phyloP scores from a whole-genome alignment of 1,284 basidiomycete genomes.

The Cryptococcus depauperatus region DNA sequence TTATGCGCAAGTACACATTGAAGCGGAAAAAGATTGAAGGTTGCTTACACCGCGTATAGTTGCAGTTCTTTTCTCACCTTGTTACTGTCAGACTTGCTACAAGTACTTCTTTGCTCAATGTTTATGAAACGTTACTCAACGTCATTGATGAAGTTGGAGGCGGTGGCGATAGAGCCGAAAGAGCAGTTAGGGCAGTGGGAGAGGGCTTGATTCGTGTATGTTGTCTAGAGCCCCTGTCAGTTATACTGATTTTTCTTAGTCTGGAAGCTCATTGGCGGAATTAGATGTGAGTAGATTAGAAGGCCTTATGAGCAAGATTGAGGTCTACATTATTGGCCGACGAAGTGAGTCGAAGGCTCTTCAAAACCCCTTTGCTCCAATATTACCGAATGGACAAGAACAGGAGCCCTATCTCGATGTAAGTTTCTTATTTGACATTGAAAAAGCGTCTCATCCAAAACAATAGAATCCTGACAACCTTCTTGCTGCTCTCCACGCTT shows the following conservation, averaged over 20 bases:
- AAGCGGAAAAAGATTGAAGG: no score
- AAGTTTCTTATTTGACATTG: constrained; percentile 7
- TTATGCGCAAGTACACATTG: constrained; percentile 68
- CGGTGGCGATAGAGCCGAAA: constrained; percentile 73
- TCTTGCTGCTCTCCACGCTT: constrained; percentile 28
- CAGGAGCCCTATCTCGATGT: constrained; percentile 28
- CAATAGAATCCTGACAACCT: constrained; percentile 33
- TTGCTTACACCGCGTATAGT: no score
- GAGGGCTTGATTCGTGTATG: constrained; percentile 73
- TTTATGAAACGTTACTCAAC: constrained; percentile 70
- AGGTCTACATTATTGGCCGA: constrained; percentile 32
- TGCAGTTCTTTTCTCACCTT: constrained; percentile 83
- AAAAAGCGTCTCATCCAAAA: neutral
- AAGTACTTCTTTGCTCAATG: constrained; percentile 62
- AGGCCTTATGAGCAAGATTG: constrained; percentile 27
- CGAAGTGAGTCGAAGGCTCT: constrained; percentile 21
- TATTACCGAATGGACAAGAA: constrained; percentile 28
- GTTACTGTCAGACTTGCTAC: constrained; percentile 67
- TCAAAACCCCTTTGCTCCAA: constrained; percentile 29
- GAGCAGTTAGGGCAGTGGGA: constrained; percentile 73
- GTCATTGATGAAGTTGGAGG: constrained; percentile 87
- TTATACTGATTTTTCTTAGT: constrained; percentile 40
- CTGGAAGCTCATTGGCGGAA: constrained; percentile 28
- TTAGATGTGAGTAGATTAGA: constrained; percentile 31
- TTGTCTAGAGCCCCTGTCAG: constrained; percentile 23